These are phyloP conservation scores for Mycosphaerella sp. DNA, from an alignment of 2,329 filamentous ascomycete species.

Conservation along the genomic window DNA sequence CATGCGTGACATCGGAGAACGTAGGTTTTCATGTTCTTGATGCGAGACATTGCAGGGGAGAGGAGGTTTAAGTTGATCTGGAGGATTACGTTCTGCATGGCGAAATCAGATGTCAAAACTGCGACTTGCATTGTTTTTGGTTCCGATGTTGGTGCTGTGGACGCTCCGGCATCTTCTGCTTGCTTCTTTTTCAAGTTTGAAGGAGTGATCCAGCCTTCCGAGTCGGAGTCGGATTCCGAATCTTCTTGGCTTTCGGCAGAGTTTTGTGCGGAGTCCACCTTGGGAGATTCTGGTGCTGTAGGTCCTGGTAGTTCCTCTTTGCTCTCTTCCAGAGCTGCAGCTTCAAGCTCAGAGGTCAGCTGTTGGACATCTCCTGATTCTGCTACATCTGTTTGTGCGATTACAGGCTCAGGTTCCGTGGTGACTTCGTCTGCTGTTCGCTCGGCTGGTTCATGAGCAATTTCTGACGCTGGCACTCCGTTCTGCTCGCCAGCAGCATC, in stretches of 20 bases:
- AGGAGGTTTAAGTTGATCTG: slow-evolving; percentile 92
- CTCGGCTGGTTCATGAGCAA: background rate
- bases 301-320: slow-evolving; percentile 4
- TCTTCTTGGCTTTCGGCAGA: slow-evolving; percentile 30
- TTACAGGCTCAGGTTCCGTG: background rate
- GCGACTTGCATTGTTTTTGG: slow-evolving; percentile 72
- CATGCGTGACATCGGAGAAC: slow-evolving; percentile 90
- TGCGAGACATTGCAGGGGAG: slow-evolving; percentile 69
- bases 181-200: slow-evolving; percentile 83
- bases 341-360: slow-evolving; percentile 15
- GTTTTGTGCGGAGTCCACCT: slow-evolving; percentile 24
- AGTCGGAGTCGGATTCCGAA: slow-evolving; percentile 50
- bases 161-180: slow-evolving; percentile 53
- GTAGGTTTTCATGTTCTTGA: slow-evolving; percentile 80
- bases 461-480: background rate
- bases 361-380: background rate
- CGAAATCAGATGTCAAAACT: slow-evolving; percentile 91
- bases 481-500: slow-evolving; percentile 1
- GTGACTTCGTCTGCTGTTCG: background rate
- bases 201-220: slow-evolving; percentile 88
- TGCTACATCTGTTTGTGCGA: background rate
- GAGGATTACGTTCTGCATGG: slow-evolving; percentile 94
- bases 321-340: slow-evolving; percentile 1
- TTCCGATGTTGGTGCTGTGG: slow-evolving; percentile 43
- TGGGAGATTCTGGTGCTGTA: slow-evolving; percentile 20